These are phyloP conservation scores for Exophiala oligosperma DNA, from an alignment of 2,329 filamentous ascomycete species.

Conservation along the genomic window DNA sequence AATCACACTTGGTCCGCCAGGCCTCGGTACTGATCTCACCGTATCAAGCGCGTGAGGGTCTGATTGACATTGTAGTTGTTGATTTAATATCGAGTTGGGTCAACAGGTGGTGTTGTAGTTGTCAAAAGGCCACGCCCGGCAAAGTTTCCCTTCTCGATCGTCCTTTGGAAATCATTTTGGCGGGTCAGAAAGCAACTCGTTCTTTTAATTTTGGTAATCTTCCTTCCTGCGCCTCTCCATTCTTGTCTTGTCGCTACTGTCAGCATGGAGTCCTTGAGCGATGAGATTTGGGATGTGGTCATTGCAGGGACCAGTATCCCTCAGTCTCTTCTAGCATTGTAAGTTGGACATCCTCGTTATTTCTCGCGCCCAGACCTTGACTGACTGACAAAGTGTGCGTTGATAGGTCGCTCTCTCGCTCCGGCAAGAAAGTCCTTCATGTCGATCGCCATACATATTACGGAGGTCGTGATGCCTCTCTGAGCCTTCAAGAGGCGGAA, in stretches of 20 bases:
- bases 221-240: background rate
- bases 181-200: no score
- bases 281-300: constrained; percentile 75
- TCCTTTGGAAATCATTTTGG: no score
- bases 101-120: no score
- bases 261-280: constrained; percentile 70
- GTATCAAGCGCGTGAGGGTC: no score
- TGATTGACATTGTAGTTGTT: no score
- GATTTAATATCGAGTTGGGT: constrained; percentile 44
- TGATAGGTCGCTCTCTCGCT: constrained; percentile 84
- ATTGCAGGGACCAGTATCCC: constrained; percentile 76
- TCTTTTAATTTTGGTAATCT: background rate
- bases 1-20: no score
- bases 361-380: constrained; percentile 56
- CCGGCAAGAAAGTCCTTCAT: constrained; percentile 87
- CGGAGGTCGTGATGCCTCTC: constrained; percentile 79
- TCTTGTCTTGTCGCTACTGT: background rate
- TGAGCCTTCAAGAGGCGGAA: constrained; percentile 79
- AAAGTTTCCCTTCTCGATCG: constrained; percentile 1
- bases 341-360: constrained; percentile 33
- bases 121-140: background rate
- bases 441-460: constrained; percentile 87
- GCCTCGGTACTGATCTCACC: no score
- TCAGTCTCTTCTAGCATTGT: constrained; percentile 80
- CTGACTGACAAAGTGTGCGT: constrained; percentile 61